Base-by-base conservation (phyloP, 805 yeast genomes). In the Candida odintsovae region DNA sequence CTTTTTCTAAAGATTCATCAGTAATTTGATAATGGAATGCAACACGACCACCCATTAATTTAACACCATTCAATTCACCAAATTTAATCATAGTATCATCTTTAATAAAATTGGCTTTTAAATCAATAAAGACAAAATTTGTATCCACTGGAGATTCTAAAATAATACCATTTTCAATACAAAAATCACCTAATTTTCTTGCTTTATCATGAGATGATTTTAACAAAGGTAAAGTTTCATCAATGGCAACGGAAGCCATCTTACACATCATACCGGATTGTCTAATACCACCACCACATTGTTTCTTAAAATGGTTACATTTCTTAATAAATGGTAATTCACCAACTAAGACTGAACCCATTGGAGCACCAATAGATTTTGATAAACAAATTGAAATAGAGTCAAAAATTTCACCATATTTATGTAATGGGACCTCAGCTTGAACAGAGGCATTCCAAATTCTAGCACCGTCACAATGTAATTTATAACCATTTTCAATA, bases 401-500 rank as follows among this genome's bases (percentile, higher is more conserved):
- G 66, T 90, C 97, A 62, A 90, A 90, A 50, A 80, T 69, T 51
- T 75, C 71, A 54, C 95, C 86, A 64, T 82, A 89, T 57, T 87
- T 87, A 18, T 65, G 67, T 50, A 90, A 66, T 16, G 88, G 68
- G 23, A 56, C 52, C 10, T 47, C 52, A 10, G 88, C 78, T 23
- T 76, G 90, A 12, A 76, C 85, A 37, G 81, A 71, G 11, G 97
- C 97, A 60, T 90, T 88, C 94, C 95, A 90, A 45, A 90, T 70
- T 56, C 98, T 76, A 16, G 98, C 98, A 53, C 98, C 98, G 63
- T 90, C 98, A 57, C 90, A 78, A 59, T 90, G 97, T 57, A 90
- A 66, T 46, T 71, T 74, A 45, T 88, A 68, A 48, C 72, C 73
- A 55, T 83, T 74, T 31, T 68, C 76, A 46, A 72, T 70, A 54